phyloP scores from a whole-genome alignment of 1,284 basidiomycete genomes.

The Papiliotrema nemorosa region DNA sequence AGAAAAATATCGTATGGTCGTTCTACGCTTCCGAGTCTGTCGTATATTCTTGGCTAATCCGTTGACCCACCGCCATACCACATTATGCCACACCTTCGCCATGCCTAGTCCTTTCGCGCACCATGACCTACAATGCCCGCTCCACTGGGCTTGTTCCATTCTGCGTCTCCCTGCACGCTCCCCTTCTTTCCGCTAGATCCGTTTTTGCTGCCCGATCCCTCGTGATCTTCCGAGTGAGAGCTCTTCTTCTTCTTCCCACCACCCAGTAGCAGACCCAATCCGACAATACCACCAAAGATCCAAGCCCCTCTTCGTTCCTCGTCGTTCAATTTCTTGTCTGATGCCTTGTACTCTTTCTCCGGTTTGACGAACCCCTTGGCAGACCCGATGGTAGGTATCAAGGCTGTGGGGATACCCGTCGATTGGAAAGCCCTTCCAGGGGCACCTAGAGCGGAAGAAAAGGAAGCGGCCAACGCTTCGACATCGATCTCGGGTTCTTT shows the following conservation, averaged over 20 bases:
- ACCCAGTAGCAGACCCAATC: constrained; percentile 56
- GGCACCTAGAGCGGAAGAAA: constrained; percentile 18
- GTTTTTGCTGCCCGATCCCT: no score
- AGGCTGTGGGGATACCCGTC: constrained; percentile 4
- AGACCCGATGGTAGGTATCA: constrained; percentile 12
- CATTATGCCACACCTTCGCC: background rate
- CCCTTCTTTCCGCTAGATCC: constrained; percentile 1
- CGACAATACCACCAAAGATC: constrained; percentile 57
- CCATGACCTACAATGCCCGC: constrained; percentile 39
- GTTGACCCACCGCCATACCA: background rate
- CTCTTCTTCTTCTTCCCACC: constrained; percentile 38
- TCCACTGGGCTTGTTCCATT: constrained; percentile 37
- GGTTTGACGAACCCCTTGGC: constrained; percentile 15
- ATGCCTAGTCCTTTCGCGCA: constrained; percentile 26
- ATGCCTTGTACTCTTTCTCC: constrained; percentile 35
- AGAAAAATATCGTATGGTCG: background rate
- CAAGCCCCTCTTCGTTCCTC: constrained; percentile 59
- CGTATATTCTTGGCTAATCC: background rate
- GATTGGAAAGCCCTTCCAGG: constrained; percentile 17
- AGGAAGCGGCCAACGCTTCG: constrained; percentile 11
- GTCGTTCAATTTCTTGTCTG: constrained; percentile 53
- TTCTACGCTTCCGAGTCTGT: background rate
- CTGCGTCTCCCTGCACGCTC: constrained; percentile 20
- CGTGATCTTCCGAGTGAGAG: constrained; percentile 7
- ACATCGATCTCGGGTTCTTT: constrained; percentile 10